Conservation (phyloP, 2,329 filamentous ascomycete species). For the Scleromitrula shiraiana region DNA sequence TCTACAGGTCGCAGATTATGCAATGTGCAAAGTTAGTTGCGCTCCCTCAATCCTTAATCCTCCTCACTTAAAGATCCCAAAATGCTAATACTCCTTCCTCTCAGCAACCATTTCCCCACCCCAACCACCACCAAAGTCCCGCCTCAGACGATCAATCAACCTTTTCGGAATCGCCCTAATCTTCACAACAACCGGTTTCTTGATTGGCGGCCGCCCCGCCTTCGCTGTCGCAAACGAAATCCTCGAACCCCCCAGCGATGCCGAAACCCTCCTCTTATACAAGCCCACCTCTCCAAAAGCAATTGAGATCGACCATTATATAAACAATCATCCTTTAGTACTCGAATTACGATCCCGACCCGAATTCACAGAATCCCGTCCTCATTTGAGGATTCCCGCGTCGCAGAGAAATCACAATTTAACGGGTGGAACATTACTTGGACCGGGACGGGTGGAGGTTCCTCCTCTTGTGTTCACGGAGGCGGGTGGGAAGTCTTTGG, state of each 20-base stretch:
- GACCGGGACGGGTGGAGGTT: constrained; percentile 67
- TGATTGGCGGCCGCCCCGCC: constrained; percentile 47
- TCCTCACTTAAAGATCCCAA: neutral
- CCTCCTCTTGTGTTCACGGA: constrained; percentile 75
- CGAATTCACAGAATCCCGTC: constrained; percentile 66
- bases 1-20: neutral
- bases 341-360: constrained; percentile 57
- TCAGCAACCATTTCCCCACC: neutral
- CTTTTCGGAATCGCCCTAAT: constrained; percentile 40
- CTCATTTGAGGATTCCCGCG: constrained; percentile 77
- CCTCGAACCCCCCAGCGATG: constrained; percentile 54
- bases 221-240: constrained; percentile 41
- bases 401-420: constrained; percentile 65
- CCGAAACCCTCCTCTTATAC: constrained; percentile 64
- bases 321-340: constrained; percentile 69
- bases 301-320: constrained; percentile 59
- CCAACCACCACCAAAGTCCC: constrained; percentile 28
- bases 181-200: constrained; percentile 45
- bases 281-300: constrained; percentile 43
- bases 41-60: no score
- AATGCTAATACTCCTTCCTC: no score
- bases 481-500: constrained; percentile 57
- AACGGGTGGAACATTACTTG: constrained; percentile 71
- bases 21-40: neutral
- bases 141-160: constrained; percentile 38